Base-by-base conservation (phyloP, 306 rosid genomes). In the Quercus mongolica region DNA sequence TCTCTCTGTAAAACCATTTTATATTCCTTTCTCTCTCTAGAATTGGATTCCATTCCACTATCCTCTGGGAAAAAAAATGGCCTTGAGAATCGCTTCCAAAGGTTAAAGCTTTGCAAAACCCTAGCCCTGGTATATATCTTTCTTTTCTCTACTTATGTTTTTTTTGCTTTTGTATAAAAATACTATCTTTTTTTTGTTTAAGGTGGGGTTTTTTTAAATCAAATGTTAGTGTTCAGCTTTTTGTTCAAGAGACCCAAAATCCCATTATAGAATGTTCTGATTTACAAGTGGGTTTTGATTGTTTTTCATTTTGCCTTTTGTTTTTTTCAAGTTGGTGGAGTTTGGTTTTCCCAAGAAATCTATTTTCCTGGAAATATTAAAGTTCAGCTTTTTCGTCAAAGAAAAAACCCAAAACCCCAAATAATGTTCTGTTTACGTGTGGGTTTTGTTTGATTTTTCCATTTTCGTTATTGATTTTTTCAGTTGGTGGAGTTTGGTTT, bases 101-200 rank as follows among this genome's bases (percentile, higher is more conserved):
- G 62, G 79, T 55, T 35, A 52, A 78, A 80, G 77, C 76, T 82
- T 35, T 35, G 71, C 61, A 83, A 83, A 79, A 74, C 88, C 82
- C 88, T 82, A 79, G 72, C 52, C 49, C 80, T 79, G 89, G 92
- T 91, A 85, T 41, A 41, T 41, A 41, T 41, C 76, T 65, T 73
- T 19, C 28, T 38, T 62, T 52, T 13, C 61, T 61, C 26, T 46
- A 23, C 18, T 59, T 30, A 33, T 74, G 8, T 25, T 62, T 15
- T 12, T 61, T 35, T 64, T 25, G n/a, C 56, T 10, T 61, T 26
- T 6, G 30, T 49, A 18, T 38, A 10, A 21, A 61, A 44, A 5
- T 38, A 5, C 3, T 63, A 41, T 41, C 46, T 54, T 41, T n/a
- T 57, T 76, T 67, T 77, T 46, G 85, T 30, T 73, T 62, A 57